These are phyloP conservation scores for Verticillium isaacii DNA, from an alignment of 2,329 filamentous ascomycete genomes.

Conservation along the genomic window DNA sequence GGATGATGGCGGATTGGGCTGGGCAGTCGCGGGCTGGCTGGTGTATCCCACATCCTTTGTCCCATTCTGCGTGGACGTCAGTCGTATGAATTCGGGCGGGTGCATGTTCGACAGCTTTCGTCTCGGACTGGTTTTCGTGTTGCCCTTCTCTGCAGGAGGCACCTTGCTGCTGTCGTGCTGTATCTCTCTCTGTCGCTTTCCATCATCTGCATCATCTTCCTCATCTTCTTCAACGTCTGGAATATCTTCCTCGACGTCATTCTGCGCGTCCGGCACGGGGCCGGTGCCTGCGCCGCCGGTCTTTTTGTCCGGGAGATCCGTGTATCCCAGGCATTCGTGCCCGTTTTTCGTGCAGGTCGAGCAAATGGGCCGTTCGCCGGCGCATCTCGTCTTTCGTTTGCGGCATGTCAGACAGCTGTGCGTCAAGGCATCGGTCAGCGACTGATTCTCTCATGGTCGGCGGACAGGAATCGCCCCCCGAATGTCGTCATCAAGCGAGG, in stretches of 20 bases:
- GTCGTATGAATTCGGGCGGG: constrained; percentile 7
- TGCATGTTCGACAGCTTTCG: neutral
- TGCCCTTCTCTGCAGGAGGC: neutral
- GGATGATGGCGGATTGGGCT: constrained; percentile 17
- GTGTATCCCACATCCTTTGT: neutral
- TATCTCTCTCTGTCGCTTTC: constrained; percentile 22
- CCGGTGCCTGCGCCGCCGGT: constrained; percentile 6
- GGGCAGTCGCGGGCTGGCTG: neutral
- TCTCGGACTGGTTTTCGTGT: neutral
- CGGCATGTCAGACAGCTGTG: constrained; percentile 67
- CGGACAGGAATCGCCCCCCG: constrained; percentile 3
- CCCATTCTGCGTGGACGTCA: constrained; percentile 4
- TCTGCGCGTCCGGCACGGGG: neutral
- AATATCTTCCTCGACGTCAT: neutral
- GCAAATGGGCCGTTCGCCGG: constrained; percentile 66
- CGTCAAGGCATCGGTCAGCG: neutral
- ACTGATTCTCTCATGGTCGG: neutral
- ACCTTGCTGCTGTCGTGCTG: constrained; percentile 8
- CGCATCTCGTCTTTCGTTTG: constrained; percentile 71
- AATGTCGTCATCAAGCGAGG: constrained; percentile 5
- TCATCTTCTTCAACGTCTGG: constrained; percentile 20
- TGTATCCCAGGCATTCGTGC: constrained; percentile 65
- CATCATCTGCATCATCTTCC: constrained; percentile 28
- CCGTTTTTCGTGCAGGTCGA: constrained; percentile 70
- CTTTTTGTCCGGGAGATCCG: constrained; percentile 46